Percentiles rank a stretch among this genome's conserved stretches.
phyloP scores from a whole-genome alignment of 345 rosid species.

The Salix viminalis region DNA sequence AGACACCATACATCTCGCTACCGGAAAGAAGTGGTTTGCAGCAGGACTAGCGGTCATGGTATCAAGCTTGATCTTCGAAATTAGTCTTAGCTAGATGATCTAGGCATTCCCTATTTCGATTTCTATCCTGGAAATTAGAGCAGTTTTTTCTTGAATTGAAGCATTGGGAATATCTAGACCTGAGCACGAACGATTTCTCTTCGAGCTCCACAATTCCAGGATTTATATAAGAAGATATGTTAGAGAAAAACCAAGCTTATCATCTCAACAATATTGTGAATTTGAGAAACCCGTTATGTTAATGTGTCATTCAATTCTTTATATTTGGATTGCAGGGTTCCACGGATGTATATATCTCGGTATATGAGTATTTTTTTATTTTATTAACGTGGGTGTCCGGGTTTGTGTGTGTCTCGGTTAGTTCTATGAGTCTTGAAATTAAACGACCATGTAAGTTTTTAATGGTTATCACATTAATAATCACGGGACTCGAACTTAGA shows the following conservation, averaged over 20 bases:
- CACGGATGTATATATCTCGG: background rate
- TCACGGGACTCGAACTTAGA: too few species aligned
- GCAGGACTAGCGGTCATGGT: conserved; percentile 8
- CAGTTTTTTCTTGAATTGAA: conserved; percentile 3
- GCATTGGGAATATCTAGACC: conserved; percentile 20
- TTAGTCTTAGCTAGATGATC: background rate
- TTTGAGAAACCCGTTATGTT: background rate
- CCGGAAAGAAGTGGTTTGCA: conserved; percentile 27
- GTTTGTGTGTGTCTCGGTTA: too few species aligned
- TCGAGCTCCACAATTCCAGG: conserved; percentile 23
- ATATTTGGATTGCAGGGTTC: background rate
- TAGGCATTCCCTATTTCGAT: background rate
- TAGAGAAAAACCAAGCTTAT: background rate
- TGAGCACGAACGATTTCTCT: conserved; percentile 33
- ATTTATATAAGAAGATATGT: background rate
- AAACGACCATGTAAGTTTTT: too few species aligned
- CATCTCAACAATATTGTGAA: background rate
- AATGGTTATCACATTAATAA: too few species aligned
- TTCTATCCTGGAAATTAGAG: background rate
- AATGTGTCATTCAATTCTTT: background rate
- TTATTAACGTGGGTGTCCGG: too few species aligned
- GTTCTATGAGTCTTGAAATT: too few species aligned
- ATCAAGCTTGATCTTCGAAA: conserved; percentile 18
- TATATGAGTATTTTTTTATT: too few species aligned
- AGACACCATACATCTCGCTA: too few species aligned